These are phyloP conservation scores for Diaporthe velutina DNA, from an alignment of 2,329 filamentous ascomycete genomes.

Conservation along the genomic window DNA sequence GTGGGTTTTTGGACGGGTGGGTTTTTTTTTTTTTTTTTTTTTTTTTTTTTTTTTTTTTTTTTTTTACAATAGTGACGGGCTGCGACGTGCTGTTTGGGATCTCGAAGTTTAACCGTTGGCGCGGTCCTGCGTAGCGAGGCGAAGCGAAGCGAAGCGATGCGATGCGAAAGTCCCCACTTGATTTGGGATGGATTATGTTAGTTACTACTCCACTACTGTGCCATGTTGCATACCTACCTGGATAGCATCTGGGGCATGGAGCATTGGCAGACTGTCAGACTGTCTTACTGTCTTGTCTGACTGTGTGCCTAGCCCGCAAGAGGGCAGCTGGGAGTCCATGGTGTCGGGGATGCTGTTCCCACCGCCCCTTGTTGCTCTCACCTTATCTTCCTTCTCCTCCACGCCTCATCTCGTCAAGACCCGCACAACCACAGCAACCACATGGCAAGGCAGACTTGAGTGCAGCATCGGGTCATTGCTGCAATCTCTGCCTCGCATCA, in stretches of 20 bases:
- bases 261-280: not conserved
- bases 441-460: slow-evolving; percentile 24
- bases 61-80: not conserved
- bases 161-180: not conserved
- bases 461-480: slow-evolving; percentile 8
- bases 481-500: slow-evolving; percentile 17
- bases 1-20: no score
- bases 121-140: slow-evolving; percentile 8
- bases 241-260: not conserved
- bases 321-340: not conserved
- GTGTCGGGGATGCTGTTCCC: slow-evolving; percentile 3
- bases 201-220: not conserved
- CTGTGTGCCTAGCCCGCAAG: slow-evolving; percentile 1
- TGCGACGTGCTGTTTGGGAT: slow-evolving; percentile 12
- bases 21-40: no score
- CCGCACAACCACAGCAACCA: slow-evolving; percentile 4
- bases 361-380: slow-evolving; percentile 12
- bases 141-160: slow-evolving; percentile 13
- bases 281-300: slow-evolving; percentile 11
- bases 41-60: no score
- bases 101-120: slow-evolving; percentile 6
- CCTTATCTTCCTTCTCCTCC: slow-evolving; percentile 33
- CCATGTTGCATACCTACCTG: no score
- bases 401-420: slow-evolving; percentile 32
- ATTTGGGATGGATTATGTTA: not conserved